Evolutionary conservation across 129 eudicot genomes (phyloP), one percentile per base, ranked within the genome.

Genomic region (Tanacetum coccineum): DNA sequence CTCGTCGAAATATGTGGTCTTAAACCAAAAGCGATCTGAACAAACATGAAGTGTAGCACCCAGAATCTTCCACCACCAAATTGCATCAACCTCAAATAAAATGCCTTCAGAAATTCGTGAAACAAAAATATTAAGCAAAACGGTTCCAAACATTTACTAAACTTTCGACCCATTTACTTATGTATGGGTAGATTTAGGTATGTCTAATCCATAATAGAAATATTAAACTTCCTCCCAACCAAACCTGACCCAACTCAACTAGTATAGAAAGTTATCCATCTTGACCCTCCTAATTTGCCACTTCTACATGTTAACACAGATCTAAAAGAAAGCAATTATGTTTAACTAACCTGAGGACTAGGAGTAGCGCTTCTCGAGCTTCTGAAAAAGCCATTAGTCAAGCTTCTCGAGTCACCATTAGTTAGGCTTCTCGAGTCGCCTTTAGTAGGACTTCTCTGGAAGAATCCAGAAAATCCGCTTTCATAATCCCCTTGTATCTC

Each of bases 321-420:
- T 82, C 80, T 53, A 18, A 18, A 54, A 42, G 40, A 46, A 59
- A 45, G 15, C 9, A 56, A 5, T 42, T 48, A n/a, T 21, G 47
- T 20, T 59, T 28, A 28, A 26, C 63, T 45, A 71, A 92, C 98
- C 92, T 84, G 92, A 59, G 98, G 95, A 75, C 96, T 92, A 10
- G 98, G 87, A 74, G 95, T 72, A 9, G 76, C 62, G 26, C 40
- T 42, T 55, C 28, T 14, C 1, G 53, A 42, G 46, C 22, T 8
- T 36, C 42, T 36, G 6, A 9, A 36, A 36, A 6, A 36, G 19
- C 65, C 48, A 30, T 30, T 30, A 30, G 36, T 30, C 36, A 5
- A 5, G 36, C 36, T 30, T 30, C 36, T 30, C 36, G 36, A 30
- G 36, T 4, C 6, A 5, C 6, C 22, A 66, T 66, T 66, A 18